Conservation (phyloP, 805 yeast genomes). For the Myxozyma neotropica region DNA sequence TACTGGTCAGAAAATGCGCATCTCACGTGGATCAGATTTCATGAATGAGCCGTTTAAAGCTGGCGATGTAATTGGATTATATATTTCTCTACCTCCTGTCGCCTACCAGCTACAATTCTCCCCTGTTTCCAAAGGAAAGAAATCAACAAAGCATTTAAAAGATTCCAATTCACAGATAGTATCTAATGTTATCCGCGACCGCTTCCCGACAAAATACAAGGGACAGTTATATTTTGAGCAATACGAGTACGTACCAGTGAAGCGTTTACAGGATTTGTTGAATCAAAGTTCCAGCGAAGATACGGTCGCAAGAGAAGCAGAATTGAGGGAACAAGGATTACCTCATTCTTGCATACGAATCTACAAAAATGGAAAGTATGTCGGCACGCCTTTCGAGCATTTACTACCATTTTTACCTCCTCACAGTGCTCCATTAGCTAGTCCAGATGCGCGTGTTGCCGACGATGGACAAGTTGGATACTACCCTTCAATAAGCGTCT, state of each 20-base stretch:
- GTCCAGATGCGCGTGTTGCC: slow-evolving; percentile 36
- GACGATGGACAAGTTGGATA: slow-evolving; percentile 91
- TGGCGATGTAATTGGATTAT: slow-evolving; percentile 84
- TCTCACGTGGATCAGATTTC: slow-evolving; percentile 65
- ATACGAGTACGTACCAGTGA: slow-evolving; percentile 72
- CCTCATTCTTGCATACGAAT: slow-evolving; percentile 62
- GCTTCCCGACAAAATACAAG: slow-evolving; percentile 82
- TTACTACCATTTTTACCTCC: slow-evolving; percentile 81
- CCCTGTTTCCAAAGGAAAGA: neutral
- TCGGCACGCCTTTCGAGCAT: slow-evolving; percentile 67
- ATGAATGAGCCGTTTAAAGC: slow-evolving; percentile 59
- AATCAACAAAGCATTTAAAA: slow-evolving; percentile 7
- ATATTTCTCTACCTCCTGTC: slow-evolving; percentile 64
- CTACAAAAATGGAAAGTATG: slow-evolving; percentile 72
- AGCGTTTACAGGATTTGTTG: slow-evolving; percentile 70
- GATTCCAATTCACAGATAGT: neutral
- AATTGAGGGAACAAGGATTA: slow-evolving; percentile 38
- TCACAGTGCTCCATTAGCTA: slow-evolving; percentile 50
- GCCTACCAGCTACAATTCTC: slow-evolving; percentile 33
- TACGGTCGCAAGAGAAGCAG: slow-evolving; percentile 11
- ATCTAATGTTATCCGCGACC: slow-evolving; percentile 68
- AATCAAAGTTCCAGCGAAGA: slow-evolving; percentile 46
- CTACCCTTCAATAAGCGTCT: slow-evolving; percentile 86
- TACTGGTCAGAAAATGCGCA: slow-evolving; percentile 72
- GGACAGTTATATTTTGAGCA: slow-evolving; percentile 80